Conservation (phyloP, 1,284 basidiomycete species). For the Puccinia novopanici region DNA sequence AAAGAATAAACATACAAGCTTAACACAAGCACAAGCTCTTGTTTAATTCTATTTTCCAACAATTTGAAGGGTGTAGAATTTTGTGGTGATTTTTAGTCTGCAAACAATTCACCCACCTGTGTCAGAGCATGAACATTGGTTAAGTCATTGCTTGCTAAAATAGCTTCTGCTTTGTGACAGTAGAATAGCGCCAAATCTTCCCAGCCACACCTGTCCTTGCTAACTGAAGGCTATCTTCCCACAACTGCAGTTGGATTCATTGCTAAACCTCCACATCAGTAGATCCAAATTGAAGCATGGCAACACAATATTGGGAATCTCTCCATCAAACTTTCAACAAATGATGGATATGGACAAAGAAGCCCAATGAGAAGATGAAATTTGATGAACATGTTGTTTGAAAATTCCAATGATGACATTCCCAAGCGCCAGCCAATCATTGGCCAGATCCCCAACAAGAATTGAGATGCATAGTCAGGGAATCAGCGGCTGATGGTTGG, state of each 20-base stretch:
- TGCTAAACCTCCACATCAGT: background rate
- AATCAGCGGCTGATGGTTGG: background rate
- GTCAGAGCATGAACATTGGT: conserved; percentile 52
- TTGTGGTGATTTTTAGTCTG: conserved; percentile 88
- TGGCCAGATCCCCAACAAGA: background rate
- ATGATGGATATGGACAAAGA: background rate
- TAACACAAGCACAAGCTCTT: too few species aligned
- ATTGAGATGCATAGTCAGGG: background rate
- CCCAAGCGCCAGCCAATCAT: background rate
- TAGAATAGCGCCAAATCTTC: background rate
- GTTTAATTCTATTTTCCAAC: too few species aligned
- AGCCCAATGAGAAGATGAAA: background rate
- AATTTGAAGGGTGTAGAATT: conserved; percentile 70
- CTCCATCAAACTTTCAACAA: background rate
- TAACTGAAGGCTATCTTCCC: background rate
- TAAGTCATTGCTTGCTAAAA: background rate
- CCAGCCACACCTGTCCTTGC: background rate
- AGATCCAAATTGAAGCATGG: background rate
- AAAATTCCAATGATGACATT: background rate
- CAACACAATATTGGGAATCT: background rate
- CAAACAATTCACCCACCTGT: too few species aligned
- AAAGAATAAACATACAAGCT: too few species aligned
- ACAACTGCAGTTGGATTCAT: background rate
- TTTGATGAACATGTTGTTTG: background rate
- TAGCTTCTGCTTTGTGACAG: background rate